Conservation (phyloP, 805 yeast species). For the Starmerella scarabaei region DNA sequence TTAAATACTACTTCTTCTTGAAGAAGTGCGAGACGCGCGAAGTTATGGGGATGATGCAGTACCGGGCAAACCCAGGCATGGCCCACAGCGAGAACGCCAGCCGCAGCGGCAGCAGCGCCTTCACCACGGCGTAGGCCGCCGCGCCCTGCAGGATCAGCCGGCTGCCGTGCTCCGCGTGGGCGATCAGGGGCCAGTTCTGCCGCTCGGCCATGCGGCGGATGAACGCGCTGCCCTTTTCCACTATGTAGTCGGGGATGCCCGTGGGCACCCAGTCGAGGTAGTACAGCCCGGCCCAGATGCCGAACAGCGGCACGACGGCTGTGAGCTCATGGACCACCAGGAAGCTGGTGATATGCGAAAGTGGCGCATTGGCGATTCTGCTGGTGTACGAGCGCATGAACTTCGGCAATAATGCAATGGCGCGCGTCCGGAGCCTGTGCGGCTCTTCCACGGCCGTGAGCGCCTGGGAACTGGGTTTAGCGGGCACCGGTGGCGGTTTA, state of each 20-base stretch:
- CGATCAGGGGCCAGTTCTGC: slow-evolving; percentile 23
- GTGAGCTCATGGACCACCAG: slow-evolving; percentile 59
- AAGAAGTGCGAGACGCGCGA: slow-evolving; percentile 5
- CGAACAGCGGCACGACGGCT: slow-evolving; percentile 58
- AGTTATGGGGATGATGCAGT: slow-evolving; percentile 37
- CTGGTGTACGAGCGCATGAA: slow-evolving; percentile 39
- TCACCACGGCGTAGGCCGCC: slow-evolving; percentile 57
- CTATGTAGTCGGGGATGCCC: slow-evolving; percentile 46
- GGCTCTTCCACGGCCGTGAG: not conserved
- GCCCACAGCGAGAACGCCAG: slow-evolving; percentile 37
- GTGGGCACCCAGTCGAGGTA: slow-evolving; percentile 40
- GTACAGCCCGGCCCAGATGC: slow-evolving; percentile 55
- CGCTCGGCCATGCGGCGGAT: slow-evolving; percentile 37
- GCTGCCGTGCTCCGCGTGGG: slow-evolving; percentile 40
- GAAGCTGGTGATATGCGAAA: slow-evolving; percentile 50
- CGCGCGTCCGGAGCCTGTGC: not conserved
- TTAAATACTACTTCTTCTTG: not conserved
- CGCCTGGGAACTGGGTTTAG: no score
- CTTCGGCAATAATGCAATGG: slow-evolving; percentile 34
- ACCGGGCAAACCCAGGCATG: slow-evolving; percentile 47
- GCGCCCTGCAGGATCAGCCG: slow-evolving; percentile 57
- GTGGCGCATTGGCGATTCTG: slow-evolving; percentile 42
- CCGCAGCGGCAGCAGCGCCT: slow-evolving; percentile 42
- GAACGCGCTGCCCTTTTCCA: slow-evolving; percentile 45
- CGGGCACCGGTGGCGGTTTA: not conserved